Evolutionary conservation across 495 filamentous ascomycete species (phyloP), one percentile per base, ranked within the genome.

Genomic region (Articulospora tetracladia): DNA sequence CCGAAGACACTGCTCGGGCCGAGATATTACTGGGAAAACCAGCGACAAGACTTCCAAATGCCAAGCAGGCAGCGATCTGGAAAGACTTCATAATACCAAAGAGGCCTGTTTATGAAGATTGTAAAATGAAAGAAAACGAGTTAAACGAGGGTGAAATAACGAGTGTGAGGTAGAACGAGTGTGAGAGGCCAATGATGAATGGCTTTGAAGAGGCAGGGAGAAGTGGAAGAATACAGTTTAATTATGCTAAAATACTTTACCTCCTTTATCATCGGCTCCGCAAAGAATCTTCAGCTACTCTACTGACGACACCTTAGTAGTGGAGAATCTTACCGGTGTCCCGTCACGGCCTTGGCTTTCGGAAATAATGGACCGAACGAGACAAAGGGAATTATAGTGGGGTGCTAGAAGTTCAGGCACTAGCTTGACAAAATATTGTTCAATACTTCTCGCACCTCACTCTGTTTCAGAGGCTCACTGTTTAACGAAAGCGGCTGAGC

Each of bases 41-140:
- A 50, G 47, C 47, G 23, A 50, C 47, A 50, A 50, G 20, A 50
- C 47, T 50, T 24, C 47, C 47, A 50, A 50, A 50, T 3, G 47
- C 47, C 47, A 27, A 24, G 22, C 4, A 50, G 25, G 47, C 47
- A 17, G 23, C 17, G n/a, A 50, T 24, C 17, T 50, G 47, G 17
- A 50, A 25, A 17, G 47, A 50, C 20, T 50, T 50, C 47, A 50
- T 50, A 24, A 13, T 27, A 26, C 20, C 47, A 17, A 50, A n/a
- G 6, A 50, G 47, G 39, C 39, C 47, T 27, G 20, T 25, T 25
- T 12, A n/a, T 4, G 6, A 50, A n/a, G 20, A 24, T 8, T 50
- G 47, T 50, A 22, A 25, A 12, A 50, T 26, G 7, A n/a, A 25
- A 12, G n/a, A 39, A 39, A n/a, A 39, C 34, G 34, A 39, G n/a